Conservation (phyloP, 78 protist genomes). For the Pigoraptor vietnamica region DNA sequence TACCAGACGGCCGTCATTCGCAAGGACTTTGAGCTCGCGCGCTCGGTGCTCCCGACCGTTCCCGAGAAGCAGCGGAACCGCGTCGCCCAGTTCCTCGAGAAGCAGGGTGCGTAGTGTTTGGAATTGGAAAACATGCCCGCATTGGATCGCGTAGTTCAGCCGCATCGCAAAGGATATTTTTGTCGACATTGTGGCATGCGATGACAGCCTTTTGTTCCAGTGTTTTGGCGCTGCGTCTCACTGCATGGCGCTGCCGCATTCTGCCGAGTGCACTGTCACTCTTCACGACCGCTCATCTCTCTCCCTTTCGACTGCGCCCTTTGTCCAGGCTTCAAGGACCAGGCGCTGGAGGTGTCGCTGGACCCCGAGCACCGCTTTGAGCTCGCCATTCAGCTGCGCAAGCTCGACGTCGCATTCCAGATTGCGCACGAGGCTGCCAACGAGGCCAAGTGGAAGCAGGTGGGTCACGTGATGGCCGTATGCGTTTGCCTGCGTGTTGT, state of each 20-base stretch:
- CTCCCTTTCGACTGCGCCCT: too few relatives aligned
- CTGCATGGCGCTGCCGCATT: too few relatives aligned
- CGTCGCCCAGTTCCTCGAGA: constrained; percentile 82
- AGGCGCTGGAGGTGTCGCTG: constrained; percentile 78
- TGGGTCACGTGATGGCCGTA: too few relatives aligned
- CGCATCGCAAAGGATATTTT: neutral
- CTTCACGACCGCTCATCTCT: too few relatives aligned
- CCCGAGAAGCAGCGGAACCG: constrained; percentile 65
- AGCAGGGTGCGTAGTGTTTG: constrained; percentile 12
- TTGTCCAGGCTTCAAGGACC: too few relatives aligned
- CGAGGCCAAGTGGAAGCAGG: constrained; percentile 69
- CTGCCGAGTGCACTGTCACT: too few relatives aligned
- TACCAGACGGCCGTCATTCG: constrained; percentile 87
- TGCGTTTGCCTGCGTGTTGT: constrained; percentile 73
- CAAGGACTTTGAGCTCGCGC: constrained; percentile 73
- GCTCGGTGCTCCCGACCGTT: constrained; percentile 54
- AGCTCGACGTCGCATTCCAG: constrained; percentile 61
- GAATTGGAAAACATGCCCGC: too few relatives aligned
- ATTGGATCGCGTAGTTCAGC: neutral
- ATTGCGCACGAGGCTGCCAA: constrained; percentile 55
- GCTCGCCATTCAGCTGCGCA: constrained; percentile 78
- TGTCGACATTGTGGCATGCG: neutral
- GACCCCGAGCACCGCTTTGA: constrained; percentile 90
- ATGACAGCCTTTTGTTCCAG: too few relatives aligned
- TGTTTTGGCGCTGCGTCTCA: too few relatives aligned